Conservation (phyloP, 2,329 filamentous ascomycete species). For the Pseudocercospora pini-densiflorae region DNA sequence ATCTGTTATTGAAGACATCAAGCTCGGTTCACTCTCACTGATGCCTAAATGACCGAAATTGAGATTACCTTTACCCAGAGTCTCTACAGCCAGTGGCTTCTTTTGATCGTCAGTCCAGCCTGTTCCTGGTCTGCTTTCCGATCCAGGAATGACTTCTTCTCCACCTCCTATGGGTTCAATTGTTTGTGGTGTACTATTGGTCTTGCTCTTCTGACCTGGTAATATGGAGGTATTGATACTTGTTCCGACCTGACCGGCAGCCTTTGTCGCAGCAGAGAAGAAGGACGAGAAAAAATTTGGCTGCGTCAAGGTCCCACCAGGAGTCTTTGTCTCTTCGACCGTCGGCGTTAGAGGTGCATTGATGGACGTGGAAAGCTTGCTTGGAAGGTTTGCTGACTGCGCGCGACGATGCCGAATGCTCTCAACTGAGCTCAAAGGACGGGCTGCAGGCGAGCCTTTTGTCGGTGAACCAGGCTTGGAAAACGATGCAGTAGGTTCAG, state of each 20-base stretch:
- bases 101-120: conserved; percentile 60
- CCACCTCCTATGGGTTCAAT: conserved; percentile 33
- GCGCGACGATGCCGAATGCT: conserved; percentile 39
- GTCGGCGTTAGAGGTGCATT: conserved; percentile 76
- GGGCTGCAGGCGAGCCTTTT: conserved; percentile 49
- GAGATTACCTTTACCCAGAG: conserved; percentile 84
- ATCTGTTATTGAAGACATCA: conserved; percentile 57
- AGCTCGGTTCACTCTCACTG: conserved; percentile 59
- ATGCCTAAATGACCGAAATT: conserved; percentile 90
- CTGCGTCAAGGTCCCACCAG: conserved; percentile 58
- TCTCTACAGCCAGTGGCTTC: conserved; percentile 77
- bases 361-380: conserved; percentile 82
- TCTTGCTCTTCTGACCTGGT: conserved; percentile 56
- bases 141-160: conserved; percentile 49
- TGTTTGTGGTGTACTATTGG: conserved; percentile 28
- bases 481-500: conserved; percentile 43
- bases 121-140: conserved; percentile 34
- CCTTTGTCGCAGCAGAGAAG: conserved; percentile 90
- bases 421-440: conserved; percentile 35
- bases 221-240: conserved; percentile 68
- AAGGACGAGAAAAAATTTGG: conserved; percentile 86
- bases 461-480: conserved; percentile 31
- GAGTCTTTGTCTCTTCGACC: conserved; percentile 68
- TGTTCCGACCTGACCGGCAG: conserved; percentile 74
- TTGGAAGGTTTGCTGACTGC: conserved; percentile 58